Evolutionary conservation across 805 yeast genomes (phyloP).

Genomic region (Ogataea trehalophila): DNA sequence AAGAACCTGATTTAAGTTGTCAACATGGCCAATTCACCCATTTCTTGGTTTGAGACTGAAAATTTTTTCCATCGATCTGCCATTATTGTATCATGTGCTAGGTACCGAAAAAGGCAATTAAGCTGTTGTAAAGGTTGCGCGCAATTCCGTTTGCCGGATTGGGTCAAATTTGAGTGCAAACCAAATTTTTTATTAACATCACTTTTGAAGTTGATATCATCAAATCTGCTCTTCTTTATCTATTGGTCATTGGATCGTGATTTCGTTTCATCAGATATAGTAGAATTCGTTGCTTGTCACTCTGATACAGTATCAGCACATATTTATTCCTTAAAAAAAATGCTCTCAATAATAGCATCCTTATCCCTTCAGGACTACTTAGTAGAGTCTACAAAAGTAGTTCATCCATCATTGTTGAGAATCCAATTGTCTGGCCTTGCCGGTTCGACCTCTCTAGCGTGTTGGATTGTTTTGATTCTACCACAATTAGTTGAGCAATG

Average conservation of each 20-base stretch:
- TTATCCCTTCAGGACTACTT: conserved; percentile 2
- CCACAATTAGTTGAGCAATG: conserved; percentile 82
- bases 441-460: conserved; percentile 70
- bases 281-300: too few species aligned
- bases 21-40: too few species aligned
- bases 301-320: too few species aligned
- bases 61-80: background rate
- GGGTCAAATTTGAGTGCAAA: background rate
- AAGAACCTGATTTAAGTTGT: background rate
- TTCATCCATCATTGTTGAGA: conserved; percentile 31
- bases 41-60: background rate
- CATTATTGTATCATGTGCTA: background rate
- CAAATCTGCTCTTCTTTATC: too few species aligned
- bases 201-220: too few species aligned
- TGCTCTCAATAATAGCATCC: conserved; percentile 2
- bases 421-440: conserved; percentile 52
- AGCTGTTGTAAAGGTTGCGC: background rate
- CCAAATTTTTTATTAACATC: too few species aligned
- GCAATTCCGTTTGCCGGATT: background rate
- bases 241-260: too few species aligned
- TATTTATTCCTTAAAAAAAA: background rate
- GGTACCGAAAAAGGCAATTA: background rate
- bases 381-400: background rate
- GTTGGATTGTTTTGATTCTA: conserved; percentile 72
- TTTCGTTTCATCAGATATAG: too few species aligned